Base-by-base conservation (phyloP, 2,329 filamentous ascomycete species). In the Fusarium kyushuense region DNA sequence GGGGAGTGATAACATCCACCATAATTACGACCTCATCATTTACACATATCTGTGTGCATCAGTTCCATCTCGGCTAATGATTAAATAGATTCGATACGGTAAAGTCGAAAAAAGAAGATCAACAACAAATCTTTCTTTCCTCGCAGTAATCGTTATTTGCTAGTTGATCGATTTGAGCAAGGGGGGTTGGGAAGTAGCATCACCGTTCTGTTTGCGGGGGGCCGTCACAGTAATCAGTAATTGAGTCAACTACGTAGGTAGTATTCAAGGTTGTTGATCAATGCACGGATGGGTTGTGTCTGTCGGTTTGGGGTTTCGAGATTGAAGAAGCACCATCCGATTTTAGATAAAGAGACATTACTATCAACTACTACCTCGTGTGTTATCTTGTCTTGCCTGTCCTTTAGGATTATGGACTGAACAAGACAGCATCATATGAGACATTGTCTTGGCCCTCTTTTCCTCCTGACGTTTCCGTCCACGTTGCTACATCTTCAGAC, bases 61-160 rank as follows among this genome's bases (percentile, higher is more conserved):
- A 51, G 12, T 45, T 30, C 40, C 53, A 65, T 65, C 55, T 65
- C 63, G 61, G 63, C 48, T 65, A 42, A 46, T 58, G 41, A 63
- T 58, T 58, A 51, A 30, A 45, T 12, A 49, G 25, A 58, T 27
- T 58, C 29, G 19, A 47, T 51, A 63, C 51, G 60, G 58, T 27
- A 43, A 57, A 36, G 54, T n/a, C 27, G 29, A 23, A 54, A 19
- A 21, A 55, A 35, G 43, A 49, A 54, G 30, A 46, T 42, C 35
- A 38, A 38, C 35, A 38, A 21, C 29, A 62, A 46, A 19, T 33
- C 29, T 45, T 54, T 29, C 19, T 45, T 54, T 42, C 27, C 19
- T 63, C 43, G 7, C 17, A 33, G 23, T 25, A 29, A 51, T 38
- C 23, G 25, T 9, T 36, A 38, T 23, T 27, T 38, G 13, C 46